Base-by-base conservation (phyloP, 495 filamentous ascomycete species). In the Astrothelium subdiscretum region DNA sequence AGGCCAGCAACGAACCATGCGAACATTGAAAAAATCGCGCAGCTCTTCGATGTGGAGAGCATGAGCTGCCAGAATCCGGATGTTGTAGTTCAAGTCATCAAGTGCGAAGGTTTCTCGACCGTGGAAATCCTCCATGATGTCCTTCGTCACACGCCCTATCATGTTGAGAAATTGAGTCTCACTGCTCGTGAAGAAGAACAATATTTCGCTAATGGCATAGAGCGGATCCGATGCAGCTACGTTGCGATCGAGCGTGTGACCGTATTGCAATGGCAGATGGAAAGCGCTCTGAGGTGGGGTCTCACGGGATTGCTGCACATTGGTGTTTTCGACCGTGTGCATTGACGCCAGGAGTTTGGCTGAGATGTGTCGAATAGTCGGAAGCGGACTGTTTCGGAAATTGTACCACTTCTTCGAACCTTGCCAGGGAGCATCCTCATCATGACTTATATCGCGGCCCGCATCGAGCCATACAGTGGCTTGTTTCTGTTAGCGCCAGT, bases 101-200 rank as follows among this genome's bases (percentile, higher is more conserved):
- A 48, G 10, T 5, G 20, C 43, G 43, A 48, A 18, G 13, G 43
- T 20, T 22, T 20, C 43, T 22, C 20, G 43, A 18, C 43, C n/a
- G 13, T 61, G 15, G 32, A 61, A 61, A 11, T 13, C 18, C n/a
- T 4, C 22, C 27, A 29, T 31, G 13, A 10, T 10, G 31, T 10
- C 32, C 22, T 22, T 43, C 13, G 40, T 58, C 3, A 13, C 18
- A 2, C 20, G 27, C 5, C 35, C 27, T 5, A 59, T 48, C 51
- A 59, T 27, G 31, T 63, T 59, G 29, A 63, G 61, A 26, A 63
- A 63, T 15, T 63, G 61, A 18, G 8, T 22, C 32, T 42, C 48
- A 5, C 31, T 24, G 52, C 13, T 2, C 15, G 61, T 51, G 15
- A 27, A 12, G 22, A 63, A 63, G 10, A 22, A 1, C 12, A 58